Conservation (phyloP, 1,284 basidiomycete species). For the Trichosporon asahii region DNA sequence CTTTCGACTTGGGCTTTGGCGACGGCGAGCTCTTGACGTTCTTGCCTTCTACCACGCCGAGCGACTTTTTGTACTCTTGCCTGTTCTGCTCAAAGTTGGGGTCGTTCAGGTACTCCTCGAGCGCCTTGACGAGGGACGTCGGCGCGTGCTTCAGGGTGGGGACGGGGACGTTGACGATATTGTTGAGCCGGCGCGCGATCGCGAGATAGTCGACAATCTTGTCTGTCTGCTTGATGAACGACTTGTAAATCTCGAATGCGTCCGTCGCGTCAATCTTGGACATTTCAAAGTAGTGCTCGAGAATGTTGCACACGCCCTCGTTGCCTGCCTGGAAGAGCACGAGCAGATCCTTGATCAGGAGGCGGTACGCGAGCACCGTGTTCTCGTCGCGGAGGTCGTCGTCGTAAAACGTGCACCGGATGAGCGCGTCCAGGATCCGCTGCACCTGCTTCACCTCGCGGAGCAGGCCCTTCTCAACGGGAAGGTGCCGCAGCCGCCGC, state of each 20-base stretch:
- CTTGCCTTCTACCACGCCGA: constrained; percentile 65
- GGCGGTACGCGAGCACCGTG: constrained; percentile 79
- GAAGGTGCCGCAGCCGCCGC: constrained; percentile 80
- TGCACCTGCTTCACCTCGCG: constrained; percentile 90
- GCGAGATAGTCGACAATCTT: constrained; percentile 88
- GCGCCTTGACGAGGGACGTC: constrained; percentile 81
- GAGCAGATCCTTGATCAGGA: constrained; percentile 96
- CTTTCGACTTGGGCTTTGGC: neutral
- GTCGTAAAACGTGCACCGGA: constrained; percentile 86
- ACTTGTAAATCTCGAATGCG: constrained; percentile 83
- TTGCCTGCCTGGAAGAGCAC: constrained; percentile 96
- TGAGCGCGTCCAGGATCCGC: constrained; percentile 76
- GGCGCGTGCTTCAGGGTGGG: constrained; percentile 95
- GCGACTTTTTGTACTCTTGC: constrained; percentile 83
- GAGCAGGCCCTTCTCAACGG: constrained; percentile 91
- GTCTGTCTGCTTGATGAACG: constrained; percentile 93
- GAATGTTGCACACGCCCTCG: constrained; percentile 94
- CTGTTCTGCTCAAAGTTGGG: constrained; percentile 95
- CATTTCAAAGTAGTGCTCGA: constrained; percentile 99
- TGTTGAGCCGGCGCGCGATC: constrained; percentile 88
- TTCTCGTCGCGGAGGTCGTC: constrained; percentile 91
- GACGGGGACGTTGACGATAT: constrained; percentile 86
- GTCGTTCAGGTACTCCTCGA: constrained; percentile 94
- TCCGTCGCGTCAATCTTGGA: constrained; percentile 83
- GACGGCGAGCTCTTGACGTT: constrained; percentile 12